Percentiles rank a stretch among this genome's conserved stretches.
phyloP scores from a whole-genome alignment of 352 stramenopile species.

The Pythium rhizo-oryzae region DNA sequence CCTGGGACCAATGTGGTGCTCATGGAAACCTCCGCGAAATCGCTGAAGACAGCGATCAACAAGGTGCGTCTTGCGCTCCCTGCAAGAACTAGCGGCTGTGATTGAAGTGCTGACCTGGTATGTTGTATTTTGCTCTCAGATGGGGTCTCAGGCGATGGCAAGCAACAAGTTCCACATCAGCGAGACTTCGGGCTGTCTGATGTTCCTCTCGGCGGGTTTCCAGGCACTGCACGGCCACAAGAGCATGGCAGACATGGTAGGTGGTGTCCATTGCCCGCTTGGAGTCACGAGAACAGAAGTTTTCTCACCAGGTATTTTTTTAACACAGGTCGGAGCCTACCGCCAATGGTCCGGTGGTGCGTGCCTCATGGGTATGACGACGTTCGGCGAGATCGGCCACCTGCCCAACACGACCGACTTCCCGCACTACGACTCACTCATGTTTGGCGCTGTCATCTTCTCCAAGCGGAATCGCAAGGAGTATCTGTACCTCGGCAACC shows the following conservation, averaged over 20 bases:
- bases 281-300: too few species aligned
- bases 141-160: slow-evolving; percentile 71
- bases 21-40: slow-evolving; percentile 86
- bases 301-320: not conserved
- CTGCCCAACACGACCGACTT: slow-evolving; percentile 79
- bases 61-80: slow-evolving; percentile 40
- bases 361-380: slow-evolving; percentile 88
- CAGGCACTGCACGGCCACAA: slow-evolving; percentile 86
- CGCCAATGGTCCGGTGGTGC: slow-evolving; percentile 81
- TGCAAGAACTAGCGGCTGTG: not conserved
- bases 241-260: slow-evolving; percentile 88
- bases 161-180: slow-evolving; percentile 84
- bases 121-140: slow-evolving; percentile 34
- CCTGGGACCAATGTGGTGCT: slow-evolving; percentile 81
- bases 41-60: slow-evolving; percentile 84
- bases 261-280: slow-evolving; percentile 6
- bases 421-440: slow-evolving; percentile 89
- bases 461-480: slow-evolving; percentile 84
- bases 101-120: not conserved
- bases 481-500: slow-evolving; percentile 52
- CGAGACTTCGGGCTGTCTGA: slow-evolving; percentile 82
- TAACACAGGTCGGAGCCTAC: slow-evolving; percentile 75
- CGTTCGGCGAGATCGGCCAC: slow-evolving; percentile 87
- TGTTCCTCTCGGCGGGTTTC: slow-evolving; percentile 87
- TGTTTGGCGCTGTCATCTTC: slow-evolving; percentile 89